Conservation (phyloP, 345 rosid genomes). For the Citrus australasica region DNA sequence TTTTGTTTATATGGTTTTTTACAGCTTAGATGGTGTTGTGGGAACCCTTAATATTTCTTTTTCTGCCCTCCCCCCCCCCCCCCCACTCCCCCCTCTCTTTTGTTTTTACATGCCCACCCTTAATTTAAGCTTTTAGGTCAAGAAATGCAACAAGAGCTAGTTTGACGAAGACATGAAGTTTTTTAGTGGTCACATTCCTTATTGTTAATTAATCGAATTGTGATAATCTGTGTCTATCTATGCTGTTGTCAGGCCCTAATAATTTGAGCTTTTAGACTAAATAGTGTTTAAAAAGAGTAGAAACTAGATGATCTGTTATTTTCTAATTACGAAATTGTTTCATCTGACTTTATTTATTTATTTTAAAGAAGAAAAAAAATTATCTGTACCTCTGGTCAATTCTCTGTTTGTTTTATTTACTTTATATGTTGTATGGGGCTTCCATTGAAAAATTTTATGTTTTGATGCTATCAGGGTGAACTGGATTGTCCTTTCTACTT, state of each 20-base stretch:
- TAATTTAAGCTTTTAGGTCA: background rate
- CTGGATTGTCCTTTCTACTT: constrained; percentile 90
- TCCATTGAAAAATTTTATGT: background rate
- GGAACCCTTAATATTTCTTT: background rate
- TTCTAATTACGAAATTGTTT: background rate
- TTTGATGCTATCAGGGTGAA: constrained; percentile 66
- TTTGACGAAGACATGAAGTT: background rate
- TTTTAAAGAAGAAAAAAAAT: too few species aligned
- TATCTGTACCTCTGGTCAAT: background rate
- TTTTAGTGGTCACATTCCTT: background rate
- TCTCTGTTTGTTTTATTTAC: background rate
- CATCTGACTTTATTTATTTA: background rate
- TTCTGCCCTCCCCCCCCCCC: too few species aligned
- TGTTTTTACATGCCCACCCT: too few species aligned
- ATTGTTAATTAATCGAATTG: background rate
- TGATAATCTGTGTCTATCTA: background rate
- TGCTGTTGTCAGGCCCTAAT: background rate
- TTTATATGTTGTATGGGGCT: background rate
- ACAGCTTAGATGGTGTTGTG: background rate
- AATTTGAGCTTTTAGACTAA: background rate
- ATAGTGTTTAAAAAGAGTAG: background rate
- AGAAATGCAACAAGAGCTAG: background rate
- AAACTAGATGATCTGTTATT: background rate
- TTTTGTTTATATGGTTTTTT: background rate
- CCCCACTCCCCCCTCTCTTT: too few species aligned